Evolutionary conservation across 495 filamentous ascomycete genomes (phyloP).

Genomic region (Podospora australis): DNA sequence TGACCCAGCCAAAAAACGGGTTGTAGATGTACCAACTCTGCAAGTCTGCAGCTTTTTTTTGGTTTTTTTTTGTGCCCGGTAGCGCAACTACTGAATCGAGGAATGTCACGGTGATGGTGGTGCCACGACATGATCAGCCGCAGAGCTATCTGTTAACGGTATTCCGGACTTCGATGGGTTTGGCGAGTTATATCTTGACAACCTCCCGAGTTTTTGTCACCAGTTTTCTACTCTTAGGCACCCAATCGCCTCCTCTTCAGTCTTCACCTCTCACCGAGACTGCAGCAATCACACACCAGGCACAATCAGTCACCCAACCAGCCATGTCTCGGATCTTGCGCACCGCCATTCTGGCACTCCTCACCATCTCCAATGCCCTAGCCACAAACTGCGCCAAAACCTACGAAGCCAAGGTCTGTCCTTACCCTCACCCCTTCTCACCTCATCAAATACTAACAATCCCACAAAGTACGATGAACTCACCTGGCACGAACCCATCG

Average conservation of each 20-base stretch:
- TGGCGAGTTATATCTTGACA: neutral
- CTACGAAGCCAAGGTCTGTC: neutral
- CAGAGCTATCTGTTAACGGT: neutral
- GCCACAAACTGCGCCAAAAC: neutral
- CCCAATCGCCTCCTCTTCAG: neutral
- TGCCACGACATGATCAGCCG: neutral
- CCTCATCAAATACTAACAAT: neutral
- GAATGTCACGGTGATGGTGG: neutral
- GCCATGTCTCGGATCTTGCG: neutral
- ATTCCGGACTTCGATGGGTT: neutral
- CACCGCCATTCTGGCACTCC: neutral
- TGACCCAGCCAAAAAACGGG: neutral
- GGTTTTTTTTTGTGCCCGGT: too few species aligned
- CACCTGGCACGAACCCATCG: conserved; percentile 3
- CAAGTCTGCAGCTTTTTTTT: neutral
- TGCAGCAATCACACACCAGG: neutral
- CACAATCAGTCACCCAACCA: neutral
- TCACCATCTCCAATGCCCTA: neutral
- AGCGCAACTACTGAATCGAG: too few species aligned
- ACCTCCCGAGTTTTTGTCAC: neutral
- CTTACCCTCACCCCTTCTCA: neutral
- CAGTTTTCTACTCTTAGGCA: neutral
- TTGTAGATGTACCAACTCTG: neutral
- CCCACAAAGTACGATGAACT: conserved; percentile 6
- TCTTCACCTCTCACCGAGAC: neutral